A percentile compares a stretch with the other conserved stretches of the same genome.
phyloP scores from a whole-genome alignment of 768 basidiomycete genomes.

The Kwoniella mangroviensis region DNA sequence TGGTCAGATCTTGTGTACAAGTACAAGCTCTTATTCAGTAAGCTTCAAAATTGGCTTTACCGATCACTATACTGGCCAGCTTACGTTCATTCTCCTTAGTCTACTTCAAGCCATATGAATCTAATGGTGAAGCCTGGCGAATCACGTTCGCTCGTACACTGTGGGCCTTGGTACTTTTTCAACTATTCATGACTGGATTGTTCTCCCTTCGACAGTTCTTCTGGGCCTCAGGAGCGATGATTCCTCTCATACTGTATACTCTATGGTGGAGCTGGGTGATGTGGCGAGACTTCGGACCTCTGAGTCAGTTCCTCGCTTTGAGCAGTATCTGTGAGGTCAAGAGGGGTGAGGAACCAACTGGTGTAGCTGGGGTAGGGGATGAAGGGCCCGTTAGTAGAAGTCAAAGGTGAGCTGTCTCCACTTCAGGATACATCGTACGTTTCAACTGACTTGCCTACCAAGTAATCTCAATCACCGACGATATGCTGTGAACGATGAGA shows the following conservation, averaged over 20 bases:
- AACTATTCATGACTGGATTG: slow-evolving; percentile 95
- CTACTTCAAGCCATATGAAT: slow-evolving; percentile 98
- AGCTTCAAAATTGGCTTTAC: slow-evolving; percentile 47
- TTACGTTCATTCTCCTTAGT: slow-evolving; percentile 63
- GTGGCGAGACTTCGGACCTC: slow-evolving; percentile 68
- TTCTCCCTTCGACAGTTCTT: slow-evolving; percentile 74
- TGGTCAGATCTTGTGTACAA: slow-evolving; percentile 83
- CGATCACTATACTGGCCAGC: background rate
- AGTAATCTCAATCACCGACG: slow-evolving; percentile 80
- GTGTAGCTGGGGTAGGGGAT: slow-evolving; percentile 72
- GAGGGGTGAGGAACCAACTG: slow-evolving; percentile 81
- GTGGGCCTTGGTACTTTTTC: slow-evolving; percentile 90
- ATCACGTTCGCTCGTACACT: slow-evolving; percentile 90
- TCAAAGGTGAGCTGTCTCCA: slow-evolving; percentile 68
- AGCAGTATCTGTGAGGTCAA: slow-evolving; percentile 78
- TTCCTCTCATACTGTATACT: slow-evolving; percentile 77
- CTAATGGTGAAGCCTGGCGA: slow-evolving; percentile 96
- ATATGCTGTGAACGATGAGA: slow-evolving; percentile 93
- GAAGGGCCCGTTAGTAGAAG: slow-evolving; percentile 88
- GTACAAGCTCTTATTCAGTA: slow-evolving; percentile 93
- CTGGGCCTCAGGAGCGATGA: slow-evolving; percentile 67
- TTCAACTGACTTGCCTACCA: background rate
- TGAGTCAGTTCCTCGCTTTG: slow-evolving; percentile 81
- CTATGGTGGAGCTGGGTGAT: slow-evolving; percentile 81
- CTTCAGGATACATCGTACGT: background rate